A percentile compares a stretch with the other conserved stretches of the same genome.
These are phyloP conservation scores for Macrophomina pseudophaseolina DNA, from an alignment of 2,329 filamentous ascomycete species.

Conservation along the genomic window DNA sequence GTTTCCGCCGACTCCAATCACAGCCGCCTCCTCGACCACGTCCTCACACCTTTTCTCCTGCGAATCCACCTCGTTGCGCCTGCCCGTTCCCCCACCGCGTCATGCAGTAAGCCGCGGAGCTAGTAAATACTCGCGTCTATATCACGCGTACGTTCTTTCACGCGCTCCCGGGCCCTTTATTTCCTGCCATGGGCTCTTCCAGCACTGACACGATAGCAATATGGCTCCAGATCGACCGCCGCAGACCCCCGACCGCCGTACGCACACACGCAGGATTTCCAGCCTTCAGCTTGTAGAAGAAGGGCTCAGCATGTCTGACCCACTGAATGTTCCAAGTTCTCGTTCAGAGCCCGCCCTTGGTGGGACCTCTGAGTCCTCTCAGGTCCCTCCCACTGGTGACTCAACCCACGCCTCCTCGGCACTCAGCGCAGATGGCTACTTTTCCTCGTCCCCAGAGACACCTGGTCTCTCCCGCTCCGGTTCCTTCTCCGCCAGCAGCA, in stretches of 20 bases:
- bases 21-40: constrained; percentile 7
- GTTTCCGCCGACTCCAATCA: constrained; percentile 25
- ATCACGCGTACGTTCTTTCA: constrained; percentile 1
- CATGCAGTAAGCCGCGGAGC: constrained; percentile 21
- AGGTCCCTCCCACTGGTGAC: constrained; percentile 34
- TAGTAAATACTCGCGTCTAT: constrained; percentile 10
- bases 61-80: neutral
- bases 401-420: constrained; percentile 19
- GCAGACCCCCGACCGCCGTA: neutral
- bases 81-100: constrained; percentile 7
- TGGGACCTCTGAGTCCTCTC: constrained; percentile 30
- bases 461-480: constrained; percentile 72
- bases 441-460: constrained; percentile 50
- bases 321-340: constrained; percentile 29
- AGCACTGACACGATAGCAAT: constrained; percentile 11
- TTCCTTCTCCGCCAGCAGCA: constrained; percentile 83
- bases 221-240: constrained; percentile 12
- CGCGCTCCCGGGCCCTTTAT: neutral
- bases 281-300: constrained; percentile 25
- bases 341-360: constrained; percentile 27
- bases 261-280: constrained; percentile 3
- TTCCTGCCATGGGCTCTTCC: neutral
- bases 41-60: constrained; percentile 5
- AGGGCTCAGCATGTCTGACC: constrained; percentile 31
- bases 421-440: constrained; percentile 3